Evolutionary conservation across 2,329 filamentous ascomycete genomes (phyloP), one percentile per base, ranked within the genome.

Genomic region (Zymoseptoria crescenta): DNA sequence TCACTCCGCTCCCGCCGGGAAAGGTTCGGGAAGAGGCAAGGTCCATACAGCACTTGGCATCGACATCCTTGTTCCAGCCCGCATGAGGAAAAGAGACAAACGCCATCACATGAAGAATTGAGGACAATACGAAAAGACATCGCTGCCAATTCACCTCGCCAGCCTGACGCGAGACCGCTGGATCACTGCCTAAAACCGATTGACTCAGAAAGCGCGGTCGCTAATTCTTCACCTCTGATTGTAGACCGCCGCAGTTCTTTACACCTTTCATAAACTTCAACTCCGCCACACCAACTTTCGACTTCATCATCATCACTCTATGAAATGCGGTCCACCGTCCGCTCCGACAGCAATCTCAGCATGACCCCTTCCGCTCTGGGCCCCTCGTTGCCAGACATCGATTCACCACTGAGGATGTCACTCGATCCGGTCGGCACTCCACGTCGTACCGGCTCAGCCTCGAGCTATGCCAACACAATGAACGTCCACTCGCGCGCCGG

Each of bases 371-470:
- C 55, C 51, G 58, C 56, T 7, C 52, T 64, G 10, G 63, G 56
- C 13, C 56, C 60, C 10, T 62, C 64, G 13, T 24, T 50, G 45
- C 62, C 60, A 45, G 64, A 60, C 54, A 59, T 63, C 54, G 59
- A 61, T 19, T 52, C 55, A 28, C 59, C 56, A n/a, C 53, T 50
- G 54, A 53, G 52, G 21, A 59, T 55, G 28, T 57, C 61, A 8
- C 62, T 63, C 45, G 64, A 61, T 45, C 64, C 64, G 3, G 64
- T 66, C 49, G 64, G 64, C 30, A 66, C 64, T 21, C 64, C 64
- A n/a, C 62, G 62, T 48, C 61, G 63, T 45, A 59, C 35, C 21
- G 59, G 55, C 53, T 64, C 64, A n/a, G 27, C 62, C 49, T 48
- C 55, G 48, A 58, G 54, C 52, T 59, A 56, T 19, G 24, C 30